phyloP scores from a whole-genome alignment of 495 filamentous ascomycete genomes.

The Usnea hakonensis region DNA sequence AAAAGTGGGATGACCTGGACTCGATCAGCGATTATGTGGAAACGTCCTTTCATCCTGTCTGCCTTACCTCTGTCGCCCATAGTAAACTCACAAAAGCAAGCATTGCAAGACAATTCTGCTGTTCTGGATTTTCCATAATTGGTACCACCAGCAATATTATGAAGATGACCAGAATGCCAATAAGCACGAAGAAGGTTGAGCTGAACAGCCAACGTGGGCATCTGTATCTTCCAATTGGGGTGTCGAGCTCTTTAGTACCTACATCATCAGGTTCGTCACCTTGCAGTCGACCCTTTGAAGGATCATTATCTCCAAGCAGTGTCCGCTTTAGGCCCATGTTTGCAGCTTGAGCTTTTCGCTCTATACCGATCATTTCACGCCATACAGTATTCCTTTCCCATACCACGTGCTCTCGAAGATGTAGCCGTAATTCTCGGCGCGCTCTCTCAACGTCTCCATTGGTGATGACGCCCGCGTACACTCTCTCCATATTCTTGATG shows the following conservation, averaged over 20 bases:
- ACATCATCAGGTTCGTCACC: slow-evolving; percentile 65
- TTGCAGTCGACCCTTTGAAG: slow-evolving; percentile 62
- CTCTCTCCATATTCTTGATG: slow-evolving; percentile 63
- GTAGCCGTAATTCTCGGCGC: slow-evolving; percentile 75
- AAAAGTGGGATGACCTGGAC: slow-evolving; percentile 86
- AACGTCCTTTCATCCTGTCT: not conserved
- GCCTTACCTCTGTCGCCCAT: slow-evolving; percentile 87
- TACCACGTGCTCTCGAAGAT: slow-evolving; percentile 93
- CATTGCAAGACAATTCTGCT: slow-evolving; percentile 94
- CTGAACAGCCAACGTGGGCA: slow-evolving; percentile 79
- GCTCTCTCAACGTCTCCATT: slow-evolving; percentile 67
- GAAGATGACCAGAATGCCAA: slow-evolving; percentile 66
- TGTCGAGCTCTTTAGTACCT: slow-evolving; percentile 58
- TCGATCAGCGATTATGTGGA: not conserved
- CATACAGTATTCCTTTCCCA: slow-evolving; percentile 99
- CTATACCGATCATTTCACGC: slow-evolving; percentile 97
- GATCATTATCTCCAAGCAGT: slow-evolving; percentile 65
- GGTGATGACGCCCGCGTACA: slow-evolving; percentile 75
- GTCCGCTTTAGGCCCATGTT: slow-evolving; percentile 76
- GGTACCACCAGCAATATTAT: slow-evolving; percentile 59
- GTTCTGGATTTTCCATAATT: slow-evolving; percentile 74
- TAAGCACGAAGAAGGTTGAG: slow-evolving; percentile 67
- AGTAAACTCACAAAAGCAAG: slow-evolving; percentile 87
- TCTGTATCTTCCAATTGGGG: slow-evolving; percentile 69
- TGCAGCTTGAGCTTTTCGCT: slow-evolving; percentile 90